Conservation (phyloP, 495 filamentous ascomycete genomes). For the Xylaria flabelliformis region DNA sequence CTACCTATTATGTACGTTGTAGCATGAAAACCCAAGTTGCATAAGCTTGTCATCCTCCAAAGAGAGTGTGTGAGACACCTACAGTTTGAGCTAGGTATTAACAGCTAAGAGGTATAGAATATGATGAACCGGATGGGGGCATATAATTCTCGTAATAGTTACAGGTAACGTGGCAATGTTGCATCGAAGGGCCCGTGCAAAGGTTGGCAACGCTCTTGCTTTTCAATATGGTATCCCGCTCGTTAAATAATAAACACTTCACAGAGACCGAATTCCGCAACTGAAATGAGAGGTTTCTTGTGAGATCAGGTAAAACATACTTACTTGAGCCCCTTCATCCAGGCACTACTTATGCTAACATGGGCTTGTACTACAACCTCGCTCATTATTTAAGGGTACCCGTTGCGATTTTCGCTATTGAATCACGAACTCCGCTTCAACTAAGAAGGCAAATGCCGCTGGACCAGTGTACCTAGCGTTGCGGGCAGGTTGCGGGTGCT, state of each 20-base stretch:
- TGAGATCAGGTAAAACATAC: neutral
- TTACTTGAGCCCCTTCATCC: neutral
- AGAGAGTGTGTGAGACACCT: neutral
- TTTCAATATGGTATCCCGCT: neutral
- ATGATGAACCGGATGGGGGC: neutral
- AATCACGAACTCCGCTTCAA: neutral
- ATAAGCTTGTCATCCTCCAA: neutral
- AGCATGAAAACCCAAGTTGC: neutral
- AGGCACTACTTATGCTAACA: neutral
- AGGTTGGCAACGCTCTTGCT: slow-evolving; percentile 4
- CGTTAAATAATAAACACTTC: neutral
- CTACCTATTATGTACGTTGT: neutral
- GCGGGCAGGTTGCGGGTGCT: neutral
- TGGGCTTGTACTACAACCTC: neutral
- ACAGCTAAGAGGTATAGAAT: neutral
- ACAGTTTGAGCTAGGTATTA: neutral
- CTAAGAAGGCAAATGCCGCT: neutral
- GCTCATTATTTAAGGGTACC: neutral
- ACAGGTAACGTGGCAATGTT: neutral
- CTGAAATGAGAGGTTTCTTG: neutral
- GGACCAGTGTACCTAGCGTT: neutral
- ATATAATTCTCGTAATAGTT: neutral
- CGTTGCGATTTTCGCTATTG: neutral
- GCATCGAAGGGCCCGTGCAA: slow-evolving; percentile 7
- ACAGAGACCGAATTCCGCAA: neutral